Percentiles rank a stretch among this genome's conserved stretches.
These are phyloP conservation scores for Chloris gayana DNA, from an alignment of 176 grass and related monocot genomes.

Conservation along the genomic window DNA sequence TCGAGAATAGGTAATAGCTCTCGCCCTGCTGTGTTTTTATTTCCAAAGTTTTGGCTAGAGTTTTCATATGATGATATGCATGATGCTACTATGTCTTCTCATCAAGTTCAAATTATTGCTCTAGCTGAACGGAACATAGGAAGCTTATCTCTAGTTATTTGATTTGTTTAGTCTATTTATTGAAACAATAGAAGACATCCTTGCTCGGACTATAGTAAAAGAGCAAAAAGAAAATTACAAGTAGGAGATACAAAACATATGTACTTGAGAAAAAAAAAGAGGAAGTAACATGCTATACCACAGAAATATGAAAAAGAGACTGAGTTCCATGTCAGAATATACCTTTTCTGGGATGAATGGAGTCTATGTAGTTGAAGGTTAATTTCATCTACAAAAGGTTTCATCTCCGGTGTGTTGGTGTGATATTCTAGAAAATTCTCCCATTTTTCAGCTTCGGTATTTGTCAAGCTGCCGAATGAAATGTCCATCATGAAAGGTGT, in stretches of 20 bases:
- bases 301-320: not conserved
- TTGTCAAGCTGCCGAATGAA: not conserved
- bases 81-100: not conserved
- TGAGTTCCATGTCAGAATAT: not conserved
- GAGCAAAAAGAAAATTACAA: not conserved
- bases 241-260: not conserved
- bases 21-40: conserved; percentile 4
- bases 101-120: not conserved
- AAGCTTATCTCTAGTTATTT: not conserved
- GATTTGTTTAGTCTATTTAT: conserved; percentile 1
- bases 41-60: conserved; percentile 2
- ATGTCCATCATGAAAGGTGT: not conserved
- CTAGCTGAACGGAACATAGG: not conserved
- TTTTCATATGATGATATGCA: not conserved
- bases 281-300: not conserved
- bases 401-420: not conserved
- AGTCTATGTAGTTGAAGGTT: not conserved
- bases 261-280: not conserved
- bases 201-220: not conserved
- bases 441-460: not conserved
- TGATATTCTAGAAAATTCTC: not conserved
- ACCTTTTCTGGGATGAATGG: not conserved
- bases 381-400: not conserved
- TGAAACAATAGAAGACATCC: not conserved
- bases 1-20: conserved; percentile 64